These are phyloP conservation scores for Paraphoma sp. DNA, from an alignment of 2,329 filamentous ascomycete genomes.

Conservation along the genomic window DNA sequence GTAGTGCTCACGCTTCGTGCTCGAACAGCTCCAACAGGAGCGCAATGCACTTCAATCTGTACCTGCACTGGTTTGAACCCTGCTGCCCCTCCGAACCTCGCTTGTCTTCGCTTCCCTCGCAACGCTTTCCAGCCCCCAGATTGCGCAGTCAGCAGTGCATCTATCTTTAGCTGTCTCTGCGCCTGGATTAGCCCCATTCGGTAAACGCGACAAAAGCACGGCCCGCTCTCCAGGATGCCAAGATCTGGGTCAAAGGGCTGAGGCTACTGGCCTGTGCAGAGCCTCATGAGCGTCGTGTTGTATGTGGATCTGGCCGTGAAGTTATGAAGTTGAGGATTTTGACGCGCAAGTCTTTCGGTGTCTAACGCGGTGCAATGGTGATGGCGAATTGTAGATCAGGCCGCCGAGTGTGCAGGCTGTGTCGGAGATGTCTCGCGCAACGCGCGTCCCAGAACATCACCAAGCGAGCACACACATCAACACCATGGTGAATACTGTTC, in stretches of 20 bases:
- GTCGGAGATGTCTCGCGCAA: background rate
- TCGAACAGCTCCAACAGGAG: background rate
- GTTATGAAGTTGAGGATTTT: background rate
- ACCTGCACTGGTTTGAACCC: background rate
- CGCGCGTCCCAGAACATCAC: background rate
- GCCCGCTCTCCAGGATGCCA: slow-evolving; percentile 2
- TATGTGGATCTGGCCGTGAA: background rate
- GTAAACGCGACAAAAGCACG: slow-evolving; percentile 3
- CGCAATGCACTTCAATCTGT: too few relatives aligned
- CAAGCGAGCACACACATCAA: background rate
- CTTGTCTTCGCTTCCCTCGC: background rate
- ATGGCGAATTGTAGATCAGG: background rate
- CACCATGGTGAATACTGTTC: background rate
- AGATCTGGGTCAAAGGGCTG: background rate
- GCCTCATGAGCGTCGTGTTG: background rate
- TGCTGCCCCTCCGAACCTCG: background rate
- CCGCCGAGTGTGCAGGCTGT: background rate
- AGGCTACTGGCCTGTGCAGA: background rate
- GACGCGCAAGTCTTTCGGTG: background rate
- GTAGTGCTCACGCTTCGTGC: background rate
- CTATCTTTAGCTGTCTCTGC: background rate
- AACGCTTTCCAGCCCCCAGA: background rate
- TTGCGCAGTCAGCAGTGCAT: slow-evolving; percentile 1
- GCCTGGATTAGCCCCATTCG: background rate
- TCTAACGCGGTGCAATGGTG: background rate